A percentile compares a stretch with the other conserved stretches of the same genome.
Evolutionary conservation across 2,329 filamentous ascomycete species (phyloP).

Genomic region (Incumbomyces delicatus): DNA sequence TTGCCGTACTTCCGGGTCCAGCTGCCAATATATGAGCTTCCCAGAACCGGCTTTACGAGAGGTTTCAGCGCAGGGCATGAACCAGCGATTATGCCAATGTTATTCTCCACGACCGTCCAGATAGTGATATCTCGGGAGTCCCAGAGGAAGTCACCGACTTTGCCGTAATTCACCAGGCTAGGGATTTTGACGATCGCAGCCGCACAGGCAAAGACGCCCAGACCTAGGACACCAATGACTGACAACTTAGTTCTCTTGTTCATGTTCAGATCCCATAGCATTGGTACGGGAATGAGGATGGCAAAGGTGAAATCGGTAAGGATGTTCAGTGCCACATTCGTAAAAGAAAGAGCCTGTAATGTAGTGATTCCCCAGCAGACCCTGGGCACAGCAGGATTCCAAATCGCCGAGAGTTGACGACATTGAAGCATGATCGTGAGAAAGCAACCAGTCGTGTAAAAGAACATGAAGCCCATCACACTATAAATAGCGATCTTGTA

Average conservation of each 20-base stretch:
- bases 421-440: slow-evolving; percentile 30
- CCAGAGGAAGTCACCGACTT: slow-evolving; percentile 35
- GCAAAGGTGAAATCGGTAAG: slow-evolving; percentile 34
- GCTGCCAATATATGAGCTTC: slow-evolving; percentile 7
- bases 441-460: slow-evolving; percentile 1
- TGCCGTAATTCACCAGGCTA: slow-evolving; percentile 32
- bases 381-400: slow-evolving; percentile 32
- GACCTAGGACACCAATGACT: slow-evolving; percentile 29
- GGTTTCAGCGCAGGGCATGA: slow-evolving; percentile 26
- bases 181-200: slow-evolving; percentile 35
- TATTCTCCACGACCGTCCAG: slow-evolving; percentile 33
- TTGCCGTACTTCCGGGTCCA: too few relatives aligned
- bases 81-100: slow-evolving; percentile 25
- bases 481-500: slow-evolving; percentile 29
- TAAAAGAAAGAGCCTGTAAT: slow-evolving; percentile 35
- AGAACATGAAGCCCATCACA: slow-evolving; percentile 23
- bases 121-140: slow-evolving; percentile 40
- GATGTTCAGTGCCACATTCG: slow-evolving; percentile 32
- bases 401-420: slow-evolving; percentile 35
- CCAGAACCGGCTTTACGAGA: slow-evolving; percentile 23
- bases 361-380: slow-evolving; percentile 35
- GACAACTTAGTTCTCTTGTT: slow-evolving; percentile 28
- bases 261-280: slow-evolving; percentile 34
- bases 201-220: slow-evolving; percentile 38
- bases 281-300: slow-evolving; percentile 29